Conservation (phyloP, 768 basidiomycete species). For the Rhizopogon vulgaris region DNA sequence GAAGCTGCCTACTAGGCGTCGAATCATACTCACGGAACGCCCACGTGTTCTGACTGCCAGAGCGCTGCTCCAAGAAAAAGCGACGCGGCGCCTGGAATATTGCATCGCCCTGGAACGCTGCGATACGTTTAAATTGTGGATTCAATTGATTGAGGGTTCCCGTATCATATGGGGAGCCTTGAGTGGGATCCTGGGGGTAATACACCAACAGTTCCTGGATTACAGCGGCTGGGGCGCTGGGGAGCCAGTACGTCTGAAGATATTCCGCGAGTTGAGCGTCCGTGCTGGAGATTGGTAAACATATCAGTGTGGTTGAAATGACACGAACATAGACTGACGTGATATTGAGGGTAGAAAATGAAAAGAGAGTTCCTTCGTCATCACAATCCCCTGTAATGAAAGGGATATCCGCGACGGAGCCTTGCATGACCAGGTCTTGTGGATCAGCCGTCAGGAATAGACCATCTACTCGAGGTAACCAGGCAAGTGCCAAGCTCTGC, state of each 20-base stretch:
- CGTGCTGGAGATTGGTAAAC: conserved; percentile 11
- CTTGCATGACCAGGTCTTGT: conserved; percentile 24
- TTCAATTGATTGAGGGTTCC: conserved; percentile 35
- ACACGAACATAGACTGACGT: conserved; percentile 28
- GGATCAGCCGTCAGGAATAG: conserved; percentile 30
- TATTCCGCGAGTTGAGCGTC: conserved; percentile 23
- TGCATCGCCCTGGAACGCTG: conserved; percentile 44
- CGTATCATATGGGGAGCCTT: conserved; percentile 52
- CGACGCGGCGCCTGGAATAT: conserved; percentile 46
- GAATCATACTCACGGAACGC: conserved; percentile 1
- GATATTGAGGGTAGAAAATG: conserved; percentile 40
- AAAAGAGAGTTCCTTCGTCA: conserved; percentile 41
- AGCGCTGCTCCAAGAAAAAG: conserved; percentile 34
- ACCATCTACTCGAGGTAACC: conserved; percentile 35
- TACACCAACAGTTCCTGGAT: conserved; percentile 20
- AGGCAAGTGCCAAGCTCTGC: conserved; percentile 21
- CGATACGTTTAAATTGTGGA: conserved; percentile 45
- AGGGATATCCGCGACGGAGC: conserved; percentile 24
- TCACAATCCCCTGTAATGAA: conserved; percentile 29
- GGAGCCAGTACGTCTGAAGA: conserved; percentile 23
- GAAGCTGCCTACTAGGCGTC: too few species aligned
- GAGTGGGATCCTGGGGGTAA: conserved; percentile 34
- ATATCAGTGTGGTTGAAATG: background rate
- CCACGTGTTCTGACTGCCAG: conserved; percentile 33
- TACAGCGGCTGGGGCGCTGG: conserved; percentile 15